Base-by-base conservation (phyloP, 1,284 basidiomycete species). In the Ganoderma meredithae region DNA sequence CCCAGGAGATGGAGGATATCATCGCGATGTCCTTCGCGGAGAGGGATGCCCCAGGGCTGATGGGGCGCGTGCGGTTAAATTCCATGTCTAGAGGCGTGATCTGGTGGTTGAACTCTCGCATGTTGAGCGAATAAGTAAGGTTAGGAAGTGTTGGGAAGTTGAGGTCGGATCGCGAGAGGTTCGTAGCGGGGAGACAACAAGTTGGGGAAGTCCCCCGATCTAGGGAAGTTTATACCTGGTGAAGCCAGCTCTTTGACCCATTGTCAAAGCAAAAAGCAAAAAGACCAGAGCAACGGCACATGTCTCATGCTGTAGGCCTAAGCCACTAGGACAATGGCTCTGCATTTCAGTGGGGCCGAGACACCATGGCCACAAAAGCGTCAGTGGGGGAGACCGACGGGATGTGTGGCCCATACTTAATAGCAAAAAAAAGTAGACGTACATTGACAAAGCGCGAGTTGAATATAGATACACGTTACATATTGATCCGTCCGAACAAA, bases 401-500 rank as follows among this genome's bases (percentile, higher is more conserved):
- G 22, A 13, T 60, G 39, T 27, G 22, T 12, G 40, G n/a, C n/a
- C 25, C 36, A 25, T 55, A 41, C 66, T 66, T 39, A 17, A 36
- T 22, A 52, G 22, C 44, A 22, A 59, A 52, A 63, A 62, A 62
- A 62, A 62, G 67, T 68, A 69, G 68, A 31, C 62, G 61, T 67
- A 71, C 69, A 71, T 60, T 66, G 43, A 33, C 53, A 67, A 58
- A 66, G 67, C 58, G 64, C 60, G 60, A 67, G 49, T 36, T 31
- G 47, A 47, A 70, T 67, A 72, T 60, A 64, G 69, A 74, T 73
- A 75, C 72, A 72, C 66, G 67, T 70, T 71, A 65, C 74, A 61
- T 69, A 72, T 63, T 72, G 49, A 33, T 58, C 62, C 39, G 36
- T 67, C 67, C 69, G 56, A 52, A 64, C 31, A 65, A 61, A 22